Evolutionary conservation across 805 yeast genomes (phyloP).

Genomic region (Saccharomycopsis fibuligera): DNA sequence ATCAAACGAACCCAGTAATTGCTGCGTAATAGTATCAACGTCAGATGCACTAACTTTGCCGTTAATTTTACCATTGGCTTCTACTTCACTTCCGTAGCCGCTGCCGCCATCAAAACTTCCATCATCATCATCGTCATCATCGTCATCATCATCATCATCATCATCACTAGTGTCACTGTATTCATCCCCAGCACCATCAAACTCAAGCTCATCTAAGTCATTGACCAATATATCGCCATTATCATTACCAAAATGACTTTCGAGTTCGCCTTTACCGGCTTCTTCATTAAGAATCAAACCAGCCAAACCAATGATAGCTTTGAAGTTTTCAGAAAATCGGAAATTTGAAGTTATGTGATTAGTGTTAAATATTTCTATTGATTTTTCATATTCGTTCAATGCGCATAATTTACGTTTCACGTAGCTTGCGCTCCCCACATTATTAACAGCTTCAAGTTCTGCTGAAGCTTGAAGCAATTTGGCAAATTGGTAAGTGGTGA

Average conservation of each 20-base stretch:
- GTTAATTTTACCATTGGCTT: neutral
- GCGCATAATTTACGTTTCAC: conserved; percentile 28
- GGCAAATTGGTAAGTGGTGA: conserved; percentile 8
- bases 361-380: conserved; percentile 1
- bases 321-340: conserved; percentile 46
- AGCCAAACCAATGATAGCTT: conserved; percentile 50
- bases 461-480: conserved; percentile 3
- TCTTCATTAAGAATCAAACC: conserved; percentile 36
- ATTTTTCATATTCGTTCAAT: conserved; percentile 53
- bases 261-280: neutral
- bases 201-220: neutral
- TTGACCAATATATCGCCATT: neutral
- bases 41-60: neutral
- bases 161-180: neutral
- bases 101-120: neutral
- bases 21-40: neutral
- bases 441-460: too few species aligned
- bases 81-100: neutral
- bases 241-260: conserved; percentile 1
- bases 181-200: neutral
- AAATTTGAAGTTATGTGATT: conserved; percentile 29
- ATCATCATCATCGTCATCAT: neutral
- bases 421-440: neutral
- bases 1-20: neutral
- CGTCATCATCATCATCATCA: neutral